Percentiles rank a stretch among this genome's conserved stretches.
phyloP scores from a whole-genome alignment of 768 basidiomycete genomes.

The Piloderma croceum region DNA sequence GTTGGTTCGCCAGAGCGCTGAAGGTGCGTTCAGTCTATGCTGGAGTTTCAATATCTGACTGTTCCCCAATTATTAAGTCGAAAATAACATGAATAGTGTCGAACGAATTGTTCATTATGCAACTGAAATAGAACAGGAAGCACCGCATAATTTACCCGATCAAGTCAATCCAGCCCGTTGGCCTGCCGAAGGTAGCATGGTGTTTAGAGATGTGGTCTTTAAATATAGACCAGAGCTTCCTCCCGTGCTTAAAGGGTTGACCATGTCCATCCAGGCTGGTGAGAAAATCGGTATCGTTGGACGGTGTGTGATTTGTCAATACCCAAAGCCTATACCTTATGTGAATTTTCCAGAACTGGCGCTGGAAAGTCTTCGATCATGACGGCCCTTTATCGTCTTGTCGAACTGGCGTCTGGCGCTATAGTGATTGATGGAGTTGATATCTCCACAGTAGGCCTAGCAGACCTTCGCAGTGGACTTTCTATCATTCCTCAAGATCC shows the following conservation, averaged over 20 bases:
- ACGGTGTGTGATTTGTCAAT: conserved; percentile 27
- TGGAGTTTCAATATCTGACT: too few species aligned
- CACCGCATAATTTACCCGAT: conserved; percentile 60
- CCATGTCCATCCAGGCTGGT: conserved; percentile 61
- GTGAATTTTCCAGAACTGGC: conserved; percentile 49
- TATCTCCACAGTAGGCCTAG: conserved; percentile 73
- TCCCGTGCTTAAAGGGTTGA: conserved; percentile 76
- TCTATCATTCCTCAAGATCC: conserved; percentile 86
- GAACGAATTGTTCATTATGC: conserved; percentile 83
- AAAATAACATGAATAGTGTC: conserved; percentile 92
- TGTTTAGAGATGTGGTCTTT: conserved; percentile 71
- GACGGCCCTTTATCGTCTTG: conserved; percentile 80
- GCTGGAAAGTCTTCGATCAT: conserved; percentile 90
- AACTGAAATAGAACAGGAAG: conserved; percentile 75
- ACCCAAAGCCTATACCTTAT: too few species aligned
- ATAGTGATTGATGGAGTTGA: conserved; percentile 83
- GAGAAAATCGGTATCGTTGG: conserved; percentile 95
- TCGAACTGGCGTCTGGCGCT: conserved; percentile 70
- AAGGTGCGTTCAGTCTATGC: too few species aligned
- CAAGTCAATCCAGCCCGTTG: conserved; percentile 56
- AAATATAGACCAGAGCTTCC: conserved; percentile 87
- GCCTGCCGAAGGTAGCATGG: conserved; percentile 71
- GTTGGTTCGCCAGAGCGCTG: conserved; percentile 72
- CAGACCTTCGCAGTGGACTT: conserved; percentile 59
- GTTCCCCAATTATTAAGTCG: too few species aligned